These are phyloP conservation scores for Corymbia citriodora DNA, from an alignment of 441 rosid species.

Conservation along the genomic window DNA sequence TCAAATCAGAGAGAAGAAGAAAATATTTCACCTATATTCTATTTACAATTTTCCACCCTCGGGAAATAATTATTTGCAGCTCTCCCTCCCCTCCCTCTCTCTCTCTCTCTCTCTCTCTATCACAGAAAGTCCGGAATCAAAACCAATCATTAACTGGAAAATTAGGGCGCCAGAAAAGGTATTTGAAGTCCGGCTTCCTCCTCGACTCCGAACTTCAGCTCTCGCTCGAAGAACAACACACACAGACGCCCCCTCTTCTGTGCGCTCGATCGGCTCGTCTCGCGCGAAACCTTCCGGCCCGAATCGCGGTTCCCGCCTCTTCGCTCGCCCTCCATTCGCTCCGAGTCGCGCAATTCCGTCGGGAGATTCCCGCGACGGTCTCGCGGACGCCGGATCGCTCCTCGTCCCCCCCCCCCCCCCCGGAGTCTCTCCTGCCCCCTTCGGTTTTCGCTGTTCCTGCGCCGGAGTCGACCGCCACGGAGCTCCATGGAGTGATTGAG, in stretches of 20 bases:
- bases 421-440: too few species aligned
- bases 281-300: background rate
- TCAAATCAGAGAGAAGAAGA: background rate
- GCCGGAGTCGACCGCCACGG: background rate
- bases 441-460: background rate
- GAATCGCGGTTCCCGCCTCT: background rate
- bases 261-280: background rate
- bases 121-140: conserved; percentile 23
- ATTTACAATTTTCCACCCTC: background rate
- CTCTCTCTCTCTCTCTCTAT: background rate
- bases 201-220: background rate
- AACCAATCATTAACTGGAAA: conserved; percentile 41
- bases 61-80: background rate
- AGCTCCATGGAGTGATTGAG: background rate
- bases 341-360: background rate
- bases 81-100: background rate
- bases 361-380: background rate
- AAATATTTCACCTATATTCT: background rate
- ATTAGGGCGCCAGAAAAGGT: conserved; percentile 8
- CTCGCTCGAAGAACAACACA: conserved; percentile 10
- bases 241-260: conserved; percentile 43
- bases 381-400: background rate
- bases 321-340: background rate
- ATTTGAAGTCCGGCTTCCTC: background rate
- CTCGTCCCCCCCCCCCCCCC: background rate